Evolutionary conservation across 306 rosid genomes (phyloP).

Genomic region (Begonia peltatifolia): DNA sequence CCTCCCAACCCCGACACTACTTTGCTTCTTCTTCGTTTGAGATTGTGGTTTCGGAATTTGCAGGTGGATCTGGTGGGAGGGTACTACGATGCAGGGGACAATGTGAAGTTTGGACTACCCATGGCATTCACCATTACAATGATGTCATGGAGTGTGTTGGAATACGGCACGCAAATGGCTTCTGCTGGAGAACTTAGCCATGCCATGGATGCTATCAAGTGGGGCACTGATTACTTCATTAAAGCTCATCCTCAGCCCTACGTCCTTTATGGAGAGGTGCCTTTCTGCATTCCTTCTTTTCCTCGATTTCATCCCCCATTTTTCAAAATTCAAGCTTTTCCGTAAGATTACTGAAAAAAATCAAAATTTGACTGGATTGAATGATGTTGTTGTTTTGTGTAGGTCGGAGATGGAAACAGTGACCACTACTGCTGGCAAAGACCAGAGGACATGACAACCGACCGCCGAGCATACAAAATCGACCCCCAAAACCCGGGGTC

Average conservation of each 20-base stretch:
- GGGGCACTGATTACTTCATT: conserved; percentile 17
- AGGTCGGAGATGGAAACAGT: conserved; percentile 96
- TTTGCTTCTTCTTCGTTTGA: too few species aligned
- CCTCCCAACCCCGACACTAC: too few species aligned
- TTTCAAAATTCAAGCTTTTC: background rate
- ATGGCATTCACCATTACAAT: background rate
- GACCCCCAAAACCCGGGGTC: conserved; percentile 92
- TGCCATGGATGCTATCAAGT: background rate
- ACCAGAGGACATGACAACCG: conserved; percentile 98
- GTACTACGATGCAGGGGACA: background rate
- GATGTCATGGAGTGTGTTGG: background rate
- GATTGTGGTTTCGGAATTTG: background rate
- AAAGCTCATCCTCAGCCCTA: conserved; percentile 88
- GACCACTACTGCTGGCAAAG: conserved; percentile 99
- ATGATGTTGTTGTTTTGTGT: conserved; percentile 1
- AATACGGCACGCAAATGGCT: background rate
- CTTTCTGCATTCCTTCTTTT: background rate
- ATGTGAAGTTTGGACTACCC: background rate
- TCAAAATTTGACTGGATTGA: background rate
- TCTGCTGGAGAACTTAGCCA: background rate
- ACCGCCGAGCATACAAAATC: conserved; percentile 77
- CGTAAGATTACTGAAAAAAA: too few species aligned
- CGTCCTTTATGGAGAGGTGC: conserved; percentile 91
- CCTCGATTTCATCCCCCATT: background rate
- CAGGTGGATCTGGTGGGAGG: conserved; percentile 1